phyloP scores from a whole-genome alignment of 768 basidiomycete genomes.

The Lentinula edodes region DNA sequence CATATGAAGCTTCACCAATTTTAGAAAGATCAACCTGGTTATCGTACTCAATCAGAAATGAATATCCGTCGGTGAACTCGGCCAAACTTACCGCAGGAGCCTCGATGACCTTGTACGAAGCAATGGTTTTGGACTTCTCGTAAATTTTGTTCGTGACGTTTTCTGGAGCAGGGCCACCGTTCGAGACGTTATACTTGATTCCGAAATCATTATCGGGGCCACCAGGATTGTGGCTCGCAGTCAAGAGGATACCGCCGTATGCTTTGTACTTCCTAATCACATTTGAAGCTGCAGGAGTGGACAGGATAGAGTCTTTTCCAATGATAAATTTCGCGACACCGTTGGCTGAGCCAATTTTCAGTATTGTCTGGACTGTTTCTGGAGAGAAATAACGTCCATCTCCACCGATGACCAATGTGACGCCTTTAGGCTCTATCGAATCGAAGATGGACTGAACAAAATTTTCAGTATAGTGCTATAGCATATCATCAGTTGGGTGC shows the following conservation, averaged over 20 bases:
- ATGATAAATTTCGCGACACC: slow-evolving; percentile 89
- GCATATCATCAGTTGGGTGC: slow-evolving; percentile 8
- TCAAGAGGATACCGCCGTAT: slow-evolving; percentile 93
- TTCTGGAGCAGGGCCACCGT: slow-evolving; percentile 97
- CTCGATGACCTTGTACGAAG: slow-evolving; percentile 80
- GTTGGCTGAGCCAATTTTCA: slow-evolving; percentile 92
- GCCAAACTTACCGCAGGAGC: slow-evolving; percentile 54
- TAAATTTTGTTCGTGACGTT: slow-evolving; percentile 93
- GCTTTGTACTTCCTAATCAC: slow-evolving; percentile 96
- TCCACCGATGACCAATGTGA: slow-evolving; percentile 92
- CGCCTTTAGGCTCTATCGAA: slow-evolving; percentile 75
- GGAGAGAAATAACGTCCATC: slow-evolving; percentile 93
- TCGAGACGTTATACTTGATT: slow-evolving; percentile 98
- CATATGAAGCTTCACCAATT: slow-evolving; percentile 74
- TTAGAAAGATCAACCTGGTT: slow-evolving; percentile 76
- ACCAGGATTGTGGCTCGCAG: slow-evolving; percentile 97
- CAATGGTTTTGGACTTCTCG: slow-evolving; percentile 84
- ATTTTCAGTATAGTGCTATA: slow-evolving; percentile 97
- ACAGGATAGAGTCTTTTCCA: slow-evolving; percentile 87
- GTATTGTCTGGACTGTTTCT: slow-evolving; percentile 85
- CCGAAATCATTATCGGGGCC: slow-evolving; percentile 99
- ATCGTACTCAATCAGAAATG: slow-evolving; percentile 3
- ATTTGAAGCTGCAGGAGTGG: slow-evolving; percentile 95
- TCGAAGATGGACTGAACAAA: slow-evolving; percentile 93
- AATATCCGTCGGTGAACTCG: not conserved